Conservation (phyloP, 805 yeast genomes). For the Grigorovia humatica region DNA sequence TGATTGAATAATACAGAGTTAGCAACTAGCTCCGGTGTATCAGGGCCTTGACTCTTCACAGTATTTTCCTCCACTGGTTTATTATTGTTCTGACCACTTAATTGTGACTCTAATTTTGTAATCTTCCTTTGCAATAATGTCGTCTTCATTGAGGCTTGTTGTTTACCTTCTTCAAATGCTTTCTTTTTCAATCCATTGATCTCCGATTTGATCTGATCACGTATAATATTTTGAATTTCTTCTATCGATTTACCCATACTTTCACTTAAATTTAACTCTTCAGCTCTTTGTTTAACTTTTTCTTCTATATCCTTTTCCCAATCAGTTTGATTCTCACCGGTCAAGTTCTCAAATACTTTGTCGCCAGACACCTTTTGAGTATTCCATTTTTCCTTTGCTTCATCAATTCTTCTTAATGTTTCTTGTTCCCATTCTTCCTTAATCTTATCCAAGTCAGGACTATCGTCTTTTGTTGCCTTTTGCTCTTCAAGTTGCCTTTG, state of each 20-base stretch:
- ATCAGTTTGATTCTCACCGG: conserved; percentile 32
- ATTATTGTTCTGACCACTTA: neutral
- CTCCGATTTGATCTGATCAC: conserved; percentile 15
- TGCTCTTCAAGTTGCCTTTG: neutral
- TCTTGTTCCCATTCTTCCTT: conserved; percentile 28
- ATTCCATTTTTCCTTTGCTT: conserved; percentile 29
- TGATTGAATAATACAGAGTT: neutral
- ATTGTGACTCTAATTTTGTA: conserved; percentile 21
- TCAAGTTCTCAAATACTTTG: conserved; percentile 46
- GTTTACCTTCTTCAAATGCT: conserved; percentile 27
- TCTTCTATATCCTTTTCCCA: conserved; percentile 18
- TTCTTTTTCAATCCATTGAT: conserved; percentile 17
- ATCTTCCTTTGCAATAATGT: conserved; percentile 23
- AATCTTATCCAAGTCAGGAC: conserved; percentile 11
- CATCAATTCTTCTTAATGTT: conserved; percentile 25
- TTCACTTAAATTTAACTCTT: conserved; percentile 4
- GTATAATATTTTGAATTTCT: conserved; percentile 3
- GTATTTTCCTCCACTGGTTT: neutral
- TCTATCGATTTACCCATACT: conserved; percentile 4
- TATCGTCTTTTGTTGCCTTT: neutral
- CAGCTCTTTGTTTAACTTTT: conserved; percentile 11
- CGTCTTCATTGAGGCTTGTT: conserved; percentile 25
- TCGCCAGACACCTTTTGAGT: neutral
- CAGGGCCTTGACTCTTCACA: neutral
- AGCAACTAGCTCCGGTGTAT: neutral